phyloP scores from a whole-genome alignment of 208 protist genomes.

The Wallacemonas sp. region DNA sequence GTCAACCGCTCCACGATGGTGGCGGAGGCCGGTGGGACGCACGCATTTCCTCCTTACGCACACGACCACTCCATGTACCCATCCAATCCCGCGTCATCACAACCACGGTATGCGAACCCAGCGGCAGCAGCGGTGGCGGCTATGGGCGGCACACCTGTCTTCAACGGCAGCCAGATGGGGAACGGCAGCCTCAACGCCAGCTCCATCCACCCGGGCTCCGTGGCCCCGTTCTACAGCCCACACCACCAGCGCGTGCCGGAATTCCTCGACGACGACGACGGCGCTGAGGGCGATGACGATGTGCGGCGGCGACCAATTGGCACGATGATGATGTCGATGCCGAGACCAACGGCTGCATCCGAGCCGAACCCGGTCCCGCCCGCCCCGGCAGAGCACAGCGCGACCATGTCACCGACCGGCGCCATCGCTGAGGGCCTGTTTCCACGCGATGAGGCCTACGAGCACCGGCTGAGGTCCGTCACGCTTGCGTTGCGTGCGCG shows the following conservation, averaged over 20 bases:
- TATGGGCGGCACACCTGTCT: not conserved
- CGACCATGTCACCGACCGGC: no score
- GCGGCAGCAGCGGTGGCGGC: not conserved
- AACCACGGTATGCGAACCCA: no score
- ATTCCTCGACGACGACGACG: constrained; percentile 5
- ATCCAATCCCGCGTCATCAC: no score
- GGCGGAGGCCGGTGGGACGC: no score
- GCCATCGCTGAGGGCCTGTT: constrained; percentile 14
- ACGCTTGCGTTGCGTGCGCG: constrained; percentile 26
- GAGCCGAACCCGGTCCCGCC: not conserved
- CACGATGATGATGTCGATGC: no score
- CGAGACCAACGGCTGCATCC: not conserved
- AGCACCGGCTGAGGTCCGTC: constrained; percentile 15
- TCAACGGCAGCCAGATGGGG: not conserved
- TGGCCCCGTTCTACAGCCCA: not conserved
- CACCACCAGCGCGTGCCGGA: not conserved
- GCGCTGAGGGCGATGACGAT: not conserved
- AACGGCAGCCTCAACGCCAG: constrained; percentile 18
- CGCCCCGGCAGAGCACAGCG: no score
- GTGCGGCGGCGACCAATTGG: no score
- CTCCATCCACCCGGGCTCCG: constrained; percentile 12
- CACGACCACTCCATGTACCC: no score
- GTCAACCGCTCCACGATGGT: not conserved
- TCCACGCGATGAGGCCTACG: constrained; percentile 12
- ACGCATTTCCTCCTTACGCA: no score